Conservation (phyloP, 2,329 filamentous ascomycete genomes). For the Hirsutella minnesotensis region DNA sequence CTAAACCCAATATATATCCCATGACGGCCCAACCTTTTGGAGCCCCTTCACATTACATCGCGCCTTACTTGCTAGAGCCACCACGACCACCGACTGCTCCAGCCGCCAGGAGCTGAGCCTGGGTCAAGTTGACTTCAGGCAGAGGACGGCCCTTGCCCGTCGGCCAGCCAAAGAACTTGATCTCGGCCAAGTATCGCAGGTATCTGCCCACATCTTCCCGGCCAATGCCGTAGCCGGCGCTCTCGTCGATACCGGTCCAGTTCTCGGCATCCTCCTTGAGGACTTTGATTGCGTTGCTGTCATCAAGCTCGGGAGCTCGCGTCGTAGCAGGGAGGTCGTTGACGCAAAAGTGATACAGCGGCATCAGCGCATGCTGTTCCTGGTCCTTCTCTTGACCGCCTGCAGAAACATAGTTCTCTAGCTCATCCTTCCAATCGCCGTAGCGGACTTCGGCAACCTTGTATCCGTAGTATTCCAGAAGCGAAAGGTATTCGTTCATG, state of each 20-base stretch:
- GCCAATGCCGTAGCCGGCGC: slow-evolving; percentile 25
- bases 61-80: slow-evolving; percentile 5
- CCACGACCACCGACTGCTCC: slow-evolving; percentile 13
- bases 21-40: background rate
- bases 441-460: slow-evolving; percentile 67
- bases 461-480: slow-evolving; percentile 60
- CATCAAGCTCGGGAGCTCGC: slow-evolving; percentile 57
- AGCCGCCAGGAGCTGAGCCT: slow-evolving; percentile 11
- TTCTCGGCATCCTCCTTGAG: slow-evolving; percentile 50
- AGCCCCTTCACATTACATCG: background rate
- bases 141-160: slow-evolving; percentile 14
- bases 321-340: slow-evolving; percentile 56
- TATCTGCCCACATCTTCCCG: slow-evolving; percentile 14
- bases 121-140: slow-evolving; percentile 9
- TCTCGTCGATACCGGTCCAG: slow-evolving; percentile 48
- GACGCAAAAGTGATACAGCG: slow-evolving; percentile 62
- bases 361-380: slow-evolving; percentile 30
- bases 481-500: slow-evolving; percentile 64
- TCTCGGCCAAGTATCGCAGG: slow-evolving; percentile 16
- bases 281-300: slow-evolving; percentile 47
- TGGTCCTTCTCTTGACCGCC: slow-evolving; percentile 12
- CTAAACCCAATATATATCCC: no score
- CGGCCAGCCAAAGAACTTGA: slow-evolving; percentile 16
- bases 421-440: slow-evolving; percentile 17
- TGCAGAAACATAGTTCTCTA: slow-evolving; percentile 16